A percentile compares a stretch with the other conserved stretches of the same genome.
phyloP scores from a whole-genome alignment of 352 stramenopile genomes.

The Elongisporangium undulatum region DNA sequence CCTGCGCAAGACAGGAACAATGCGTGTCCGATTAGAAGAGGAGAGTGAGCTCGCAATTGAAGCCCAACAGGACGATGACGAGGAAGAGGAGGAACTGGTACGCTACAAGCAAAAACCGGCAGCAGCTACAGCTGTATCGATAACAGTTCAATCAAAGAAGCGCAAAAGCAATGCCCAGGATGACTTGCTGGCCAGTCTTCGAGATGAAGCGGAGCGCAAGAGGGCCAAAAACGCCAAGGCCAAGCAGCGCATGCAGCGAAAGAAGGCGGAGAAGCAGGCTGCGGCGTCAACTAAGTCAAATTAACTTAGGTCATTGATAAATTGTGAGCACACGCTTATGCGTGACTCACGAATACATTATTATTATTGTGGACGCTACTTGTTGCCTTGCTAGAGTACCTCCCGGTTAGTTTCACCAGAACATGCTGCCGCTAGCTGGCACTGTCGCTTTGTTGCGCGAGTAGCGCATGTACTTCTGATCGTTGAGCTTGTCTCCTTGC shows the following conservation, averaged over 20 bases:
- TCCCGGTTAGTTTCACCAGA: slow-evolving; percentile 22
- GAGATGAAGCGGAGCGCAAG: slow-evolving; percentile 55
- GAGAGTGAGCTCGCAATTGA: slow-evolving; percentile 20
- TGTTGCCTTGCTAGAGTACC: neutral
- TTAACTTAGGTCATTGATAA: neutral
- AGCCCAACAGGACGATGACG: slow-evolving; percentile 22
- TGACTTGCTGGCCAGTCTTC: slow-evolving; percentile 59
- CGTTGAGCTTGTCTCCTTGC: slow-evolving; percentile 67
- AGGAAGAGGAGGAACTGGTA: slow-evolving; percentile 61
- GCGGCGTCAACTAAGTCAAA: neutral
- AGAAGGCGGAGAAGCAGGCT: slow-evolving; percentile 53
- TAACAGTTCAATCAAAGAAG: slow-evolving; percentile 25
- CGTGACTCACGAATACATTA: neutral
- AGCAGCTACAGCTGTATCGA: no score
- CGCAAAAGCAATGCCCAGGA: slow-evolving; percentile 66
- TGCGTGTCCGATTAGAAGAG: slow-evolving; percentile 18
- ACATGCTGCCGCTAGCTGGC: slow-evolving; percentile 36
- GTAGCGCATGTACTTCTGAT: slow-evolving; percentile 65
- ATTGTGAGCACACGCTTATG: neutral
- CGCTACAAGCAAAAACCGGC: slow-evolving; percentile 20
- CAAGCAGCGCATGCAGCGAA: slow-evolving; percentile 71
- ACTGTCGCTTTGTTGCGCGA: slow-evolving; percentile 39
- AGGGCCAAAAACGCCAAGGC: slow-evolving; percentile 75
- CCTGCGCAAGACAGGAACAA: slow-evolving; percentile 44
- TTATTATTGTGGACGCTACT: neutral